phyloP scores from a whole-genome alignment of 805 yeast genomes.

The Middelhovenomyces tepae region DNA sequence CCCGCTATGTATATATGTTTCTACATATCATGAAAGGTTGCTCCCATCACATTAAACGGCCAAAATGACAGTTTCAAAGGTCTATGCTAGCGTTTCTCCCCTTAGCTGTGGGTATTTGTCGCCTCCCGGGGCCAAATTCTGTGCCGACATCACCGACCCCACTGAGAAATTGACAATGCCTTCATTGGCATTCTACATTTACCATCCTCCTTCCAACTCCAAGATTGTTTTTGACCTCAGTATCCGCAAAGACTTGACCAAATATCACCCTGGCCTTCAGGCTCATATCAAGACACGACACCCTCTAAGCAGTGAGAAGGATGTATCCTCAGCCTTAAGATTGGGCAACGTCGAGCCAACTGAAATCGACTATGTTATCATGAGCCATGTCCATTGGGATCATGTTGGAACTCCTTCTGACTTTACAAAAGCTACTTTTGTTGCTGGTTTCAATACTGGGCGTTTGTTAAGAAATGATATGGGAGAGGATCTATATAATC shows the following conservation, averaged over 20 bases:
- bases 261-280: conserved; percentile 7
- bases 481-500: conserved; percentile 7
- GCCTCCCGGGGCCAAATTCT: conserved; percentile 7
- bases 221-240: conserved; percentile 9
- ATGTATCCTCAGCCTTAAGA: conserved; percentile 4
- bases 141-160: too few species aligned
- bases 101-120: conserved; percentile 4
- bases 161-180: too few species aligned
- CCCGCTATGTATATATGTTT: too few species aligned
- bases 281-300: conserved; percentile 6
- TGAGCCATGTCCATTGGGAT: conserved; percentile 10
- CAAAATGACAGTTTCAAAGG: conserved; percentile 6
- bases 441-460: conserved; percentile 5
- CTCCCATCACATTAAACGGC: too few species aligned
- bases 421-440: conserved; percentile 8
- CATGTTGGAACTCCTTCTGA: conserved; percentile 9
- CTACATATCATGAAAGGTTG: too few species aligned
- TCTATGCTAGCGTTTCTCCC: conserved; percentile 5
- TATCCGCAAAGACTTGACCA: conserved; percentile 6
- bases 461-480: conserved; percentile 4
- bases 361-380: conserved; percentile 8
- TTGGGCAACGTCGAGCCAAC: conserved; percentile 4
- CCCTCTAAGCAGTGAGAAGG: conserved; percentile 5
- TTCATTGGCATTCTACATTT: conserved; percentile 29
- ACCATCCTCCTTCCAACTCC: conserved; percentile 4